Evolutionary conservation across 768 basidiomycete genomes (phyloP).

Genomic region (Paxillus rubicundulus): DNA sequence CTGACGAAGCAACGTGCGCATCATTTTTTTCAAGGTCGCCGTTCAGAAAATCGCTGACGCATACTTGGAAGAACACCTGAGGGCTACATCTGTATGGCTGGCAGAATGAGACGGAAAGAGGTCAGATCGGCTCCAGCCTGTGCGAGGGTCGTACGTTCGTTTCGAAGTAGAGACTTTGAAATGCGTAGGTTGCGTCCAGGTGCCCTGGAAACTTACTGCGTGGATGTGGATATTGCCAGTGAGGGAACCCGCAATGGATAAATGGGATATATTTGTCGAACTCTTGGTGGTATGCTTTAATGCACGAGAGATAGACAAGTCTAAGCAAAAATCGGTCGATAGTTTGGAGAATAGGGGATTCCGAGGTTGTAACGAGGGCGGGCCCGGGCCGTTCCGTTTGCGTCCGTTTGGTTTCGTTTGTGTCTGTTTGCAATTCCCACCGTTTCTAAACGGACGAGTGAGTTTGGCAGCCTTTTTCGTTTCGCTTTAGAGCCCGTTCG

Average conservation of each 20-base stretch:
- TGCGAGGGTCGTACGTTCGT: constrained; percentile 64
- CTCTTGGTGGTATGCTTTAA: constrained; percentile 85
- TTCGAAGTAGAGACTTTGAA: constrained; percentile 78
- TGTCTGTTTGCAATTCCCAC: no score
- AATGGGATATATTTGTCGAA: constrained; percentile 38
- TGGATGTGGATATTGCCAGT: neutral
- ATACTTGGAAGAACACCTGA: constrained; percentile 72
- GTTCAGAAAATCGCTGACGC: constrained; percentile 78
- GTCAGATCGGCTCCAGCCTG: constrained; percentile 41
- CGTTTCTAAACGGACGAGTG: no score
- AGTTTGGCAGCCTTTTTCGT: no score
- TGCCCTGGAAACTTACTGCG: constrained; percentile 74
- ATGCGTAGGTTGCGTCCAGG: constrained; percentile 76
- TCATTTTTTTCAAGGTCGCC: constrained; percentile 88
- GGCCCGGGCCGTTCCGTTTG: no score
- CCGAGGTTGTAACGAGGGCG: constrained; percentile 78
- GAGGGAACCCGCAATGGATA: constrained; percentile 2
- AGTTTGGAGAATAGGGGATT: constrained; percentile 42
- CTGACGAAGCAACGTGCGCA: constrained; percentile 71
- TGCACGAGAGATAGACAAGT: constrained; percentile 73
- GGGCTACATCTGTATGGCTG: constrained; percentile 73
- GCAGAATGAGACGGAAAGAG: constrained; percentile 52
- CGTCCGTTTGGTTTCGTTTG: no score
- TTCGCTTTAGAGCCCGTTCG: no score
- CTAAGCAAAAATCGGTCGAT: constrained; percentile 65